A percentile compares a stretch with the other conserved stretches of the same genome.
phyloP scores from a whole-genome alignment of 2,329 filamentous ascomycete genomes.

The Pyricularia sp. region DNA sequence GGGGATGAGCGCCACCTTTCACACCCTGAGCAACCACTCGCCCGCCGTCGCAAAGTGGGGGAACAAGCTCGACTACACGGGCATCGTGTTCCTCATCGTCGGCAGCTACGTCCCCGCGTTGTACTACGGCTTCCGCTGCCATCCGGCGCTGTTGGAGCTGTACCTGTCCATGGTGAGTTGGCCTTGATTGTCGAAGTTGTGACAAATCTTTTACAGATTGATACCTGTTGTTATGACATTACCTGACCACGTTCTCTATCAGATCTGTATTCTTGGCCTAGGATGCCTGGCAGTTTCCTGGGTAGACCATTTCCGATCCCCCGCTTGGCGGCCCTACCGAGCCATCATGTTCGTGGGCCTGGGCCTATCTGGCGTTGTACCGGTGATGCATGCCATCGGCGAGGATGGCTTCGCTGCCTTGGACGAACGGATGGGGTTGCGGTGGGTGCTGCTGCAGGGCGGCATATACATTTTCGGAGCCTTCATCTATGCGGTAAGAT shows the following conservation, averaged over 20 bases:
- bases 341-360: constrained; percentile 82
- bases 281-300: constrained; percentile 67
- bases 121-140: constrained; percentile 73
- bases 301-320: constrained; percentile 71
- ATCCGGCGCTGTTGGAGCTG: constrained; percentile 46
- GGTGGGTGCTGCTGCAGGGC: constrained; percentile 70
- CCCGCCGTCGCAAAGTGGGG: constrained; percentile 64
- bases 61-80: constrained; percentile 89
- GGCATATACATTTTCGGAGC: constrained; percentile 77
- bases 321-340: constrained; percentile 71
- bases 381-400: constrained; percentile 62
- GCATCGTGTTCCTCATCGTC: constrained; percentile 83
- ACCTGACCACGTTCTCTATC: background rate
- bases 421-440: constrained; percentile 62
- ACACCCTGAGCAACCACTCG: constrained; percentile 77
- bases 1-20: constrained; percentile 74
- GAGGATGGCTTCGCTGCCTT: constrained; percentile 56
- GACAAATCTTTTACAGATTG: background rate
- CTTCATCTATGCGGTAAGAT: constrained; percentile 64
- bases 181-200: background rate
- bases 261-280: constrained; percentile 70
- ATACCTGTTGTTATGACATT: background rate
- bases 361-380: constrained; percentile 71
- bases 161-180: constrained; percentile 64
- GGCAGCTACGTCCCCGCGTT: constrained; percentile 82